Percentiles rank a stretch among this genome's conserved stretches.
Evolutionary conservation across 2,329 filamentous ascomycete species (phyloP).

Genomic region (Metarhizium rileyi): DNA sequence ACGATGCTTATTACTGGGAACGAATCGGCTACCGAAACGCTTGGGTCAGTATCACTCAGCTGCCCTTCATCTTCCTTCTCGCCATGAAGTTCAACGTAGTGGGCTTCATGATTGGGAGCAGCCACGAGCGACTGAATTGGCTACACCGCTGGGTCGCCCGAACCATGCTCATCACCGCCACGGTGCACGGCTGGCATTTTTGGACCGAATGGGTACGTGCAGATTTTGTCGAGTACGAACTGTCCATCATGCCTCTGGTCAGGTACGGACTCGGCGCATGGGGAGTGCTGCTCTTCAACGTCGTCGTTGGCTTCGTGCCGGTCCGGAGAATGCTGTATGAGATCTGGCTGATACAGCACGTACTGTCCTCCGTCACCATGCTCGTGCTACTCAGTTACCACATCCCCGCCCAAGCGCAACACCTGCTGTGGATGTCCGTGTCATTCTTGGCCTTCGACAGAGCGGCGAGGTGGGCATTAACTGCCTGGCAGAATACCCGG

Average conservation of each 20-base stretch:
- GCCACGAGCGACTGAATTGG: constrained; percentile 64
- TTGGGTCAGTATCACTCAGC: constrained; percentile 55
- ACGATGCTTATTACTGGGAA: constrained; percentile 51
- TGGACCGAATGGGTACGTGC: constrained; percentile 52
- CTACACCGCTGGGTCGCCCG: constrained; percentile 63
- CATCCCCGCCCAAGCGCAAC: constrained; percentile 46
- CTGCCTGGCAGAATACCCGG: constrained; percentile 44
- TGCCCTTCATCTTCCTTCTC: constrained; percentile 54
- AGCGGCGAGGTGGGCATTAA: constrained; percentile 36
- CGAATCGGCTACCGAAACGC: constrained; percentile 58
- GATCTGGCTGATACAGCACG: constrained; percentile 59
- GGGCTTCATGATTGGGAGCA: constrained; percentile 50
- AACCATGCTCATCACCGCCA: constrained; percentile 57
- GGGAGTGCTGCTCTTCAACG: constrained; percentile 56
- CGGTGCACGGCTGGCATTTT: constrained; percentile 62
- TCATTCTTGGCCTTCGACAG: constrained; percentile 54
- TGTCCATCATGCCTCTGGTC: constrained; percentile 53
- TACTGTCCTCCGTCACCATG: constrained; percentile 50
- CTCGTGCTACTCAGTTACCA: constrained; percentile 55
- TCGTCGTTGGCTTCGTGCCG: constrained; percentile 52
- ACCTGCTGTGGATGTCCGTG: constrained; percentile 58
- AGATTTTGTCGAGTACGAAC: constrained; percentile 47
- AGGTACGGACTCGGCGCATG: constrained; percentile 60
- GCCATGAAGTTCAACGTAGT: constrained; percentile 50
- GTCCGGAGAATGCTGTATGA: constrained; percentile 59